Evolutionary conservation across 768 basidiomycete species (phyloP), one percentile per base, ranked within the genome.

Genomic region (Podaxis mareebaensis): DNA sequence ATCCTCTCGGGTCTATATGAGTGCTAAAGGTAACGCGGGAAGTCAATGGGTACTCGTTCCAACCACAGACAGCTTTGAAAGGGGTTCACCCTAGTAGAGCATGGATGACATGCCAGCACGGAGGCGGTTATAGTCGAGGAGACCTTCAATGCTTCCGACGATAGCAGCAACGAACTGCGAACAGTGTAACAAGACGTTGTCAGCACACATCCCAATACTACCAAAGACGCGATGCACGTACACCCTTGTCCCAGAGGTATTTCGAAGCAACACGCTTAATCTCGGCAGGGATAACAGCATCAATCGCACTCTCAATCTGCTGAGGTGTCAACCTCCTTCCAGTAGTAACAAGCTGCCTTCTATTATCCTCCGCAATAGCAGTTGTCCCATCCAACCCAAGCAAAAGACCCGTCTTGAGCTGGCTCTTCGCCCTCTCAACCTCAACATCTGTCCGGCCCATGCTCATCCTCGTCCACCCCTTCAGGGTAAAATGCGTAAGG

Each of bases 361-460:
- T 96, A 76, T 99, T 95, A 71, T 99, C 97, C 81, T 99, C 97
- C 38, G 97, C 96, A 65, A 96, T 85, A 58, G 95, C 94, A 36
- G 95, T 98, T 17, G 94, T 91, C n/a, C 97, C 97, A 70, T 99
- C 97, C 48, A 99, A 81, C 63, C 89, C 83, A 55, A 99, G 86
- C 48, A 99, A 81, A 67, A 99, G 79, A 61, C 89, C 91, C 58
- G 96, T 96, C 83, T 99, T 99, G 69, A 99, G 88, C 79, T 99
- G 97, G 73, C 92, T 95, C 86, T 99, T 99, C 57, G 96, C 95
- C 53, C 97, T 87, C 84, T 98, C 96, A 65, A 98, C 95, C 78
- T 96, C 95, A 38, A 86, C 84, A 38, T 85, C 81, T 2, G 90
- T 89, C 5, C 96, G 95, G 12, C 86, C 84, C 64, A 93, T 87